phyloP scores from a whole-genome alignment of 257 asterid genomes.

The Craterostigma plantagineum region DNA sequence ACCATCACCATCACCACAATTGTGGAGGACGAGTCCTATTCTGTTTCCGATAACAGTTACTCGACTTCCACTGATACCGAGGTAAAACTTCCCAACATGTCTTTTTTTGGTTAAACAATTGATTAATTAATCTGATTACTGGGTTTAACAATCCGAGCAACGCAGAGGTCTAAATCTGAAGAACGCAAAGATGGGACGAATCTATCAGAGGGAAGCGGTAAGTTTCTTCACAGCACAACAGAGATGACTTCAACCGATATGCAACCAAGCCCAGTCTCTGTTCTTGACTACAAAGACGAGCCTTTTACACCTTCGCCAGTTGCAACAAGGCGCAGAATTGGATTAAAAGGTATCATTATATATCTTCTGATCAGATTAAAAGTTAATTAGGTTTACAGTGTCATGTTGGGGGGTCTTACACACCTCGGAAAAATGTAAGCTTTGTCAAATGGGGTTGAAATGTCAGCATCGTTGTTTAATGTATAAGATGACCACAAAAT shows the following conservation, averaged over 20 bases:
- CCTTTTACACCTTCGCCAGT: conserved; percentile 66
- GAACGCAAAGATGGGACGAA: conserved; percentile 68
- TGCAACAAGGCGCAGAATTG: conserved; percentile 44
- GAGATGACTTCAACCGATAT: conserved; percentile 53
- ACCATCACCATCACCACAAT: conserved; percentile 11
- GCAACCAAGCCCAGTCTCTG: conserved; percentile 95
- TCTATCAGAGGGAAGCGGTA: conserved; percentile 73
- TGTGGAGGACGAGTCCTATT: conserved; percentile 67
- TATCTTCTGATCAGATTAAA: too few relatives aligned
- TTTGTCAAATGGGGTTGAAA: too few relatives aligned
- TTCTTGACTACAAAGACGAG: conserved; percentile 84
- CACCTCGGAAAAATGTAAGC: too few relatives aligned
- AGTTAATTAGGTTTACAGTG: too few relatives aligned
- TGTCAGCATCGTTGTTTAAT: too few relatives aligned
- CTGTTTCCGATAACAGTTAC: conserved; percentile 58
- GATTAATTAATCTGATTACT: conserved; percentile 5
- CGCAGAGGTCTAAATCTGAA: conserved; percentile 48
- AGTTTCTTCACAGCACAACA: conserved; percentile 76
- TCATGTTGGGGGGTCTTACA: too few relatives aligned
- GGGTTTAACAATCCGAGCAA: neutral
- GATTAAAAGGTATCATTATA: conserved; percentile 64
- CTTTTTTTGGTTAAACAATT: conserved; percentile 1
- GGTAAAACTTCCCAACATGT: conserved; percentile 18
- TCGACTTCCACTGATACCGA: conserved; percentile 63
- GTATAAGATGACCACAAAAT: too few relatives aligned